These are phyloP conservation scores for Neonectria magnoliae DNA, from an alignment of 2,329 filamentous ascomycete genomes.

Conservation along the genomic window DNA sequence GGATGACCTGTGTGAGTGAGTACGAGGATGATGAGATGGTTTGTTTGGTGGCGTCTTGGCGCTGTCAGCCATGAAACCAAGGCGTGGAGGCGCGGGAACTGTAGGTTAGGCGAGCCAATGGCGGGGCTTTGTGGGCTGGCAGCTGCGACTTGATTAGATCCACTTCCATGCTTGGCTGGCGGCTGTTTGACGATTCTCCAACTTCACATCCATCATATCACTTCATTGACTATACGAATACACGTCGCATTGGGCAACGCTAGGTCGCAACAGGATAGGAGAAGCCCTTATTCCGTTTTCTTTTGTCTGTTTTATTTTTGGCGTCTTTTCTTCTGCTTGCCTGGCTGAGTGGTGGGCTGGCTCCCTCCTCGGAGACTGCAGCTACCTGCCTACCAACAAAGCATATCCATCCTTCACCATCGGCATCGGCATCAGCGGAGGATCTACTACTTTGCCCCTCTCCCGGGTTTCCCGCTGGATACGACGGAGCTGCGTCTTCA, in stretches of 20 bases:
- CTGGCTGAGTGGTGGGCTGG: conserved; percentile 8
- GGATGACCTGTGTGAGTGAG: background rate
- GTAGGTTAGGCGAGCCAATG: conserved; percentile 9
- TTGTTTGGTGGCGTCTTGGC: background rate
- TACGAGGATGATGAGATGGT: background rate
- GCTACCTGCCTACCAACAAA: too few relatives aligned
- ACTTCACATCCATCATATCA: conserved; percentile 1
- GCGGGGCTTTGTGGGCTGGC: background rate
- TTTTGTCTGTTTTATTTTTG: background rate
- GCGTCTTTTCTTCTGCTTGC: background rate
- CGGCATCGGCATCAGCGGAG: background rate
- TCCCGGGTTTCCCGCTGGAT: background rate
- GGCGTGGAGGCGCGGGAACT: conserved; percentile 1
- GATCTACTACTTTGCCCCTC: too few relatives aligned
- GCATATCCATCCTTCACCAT: background rate
- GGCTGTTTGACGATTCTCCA: conserved; percentile 2
- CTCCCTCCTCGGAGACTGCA: background rate
- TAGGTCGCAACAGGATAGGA: background rate
- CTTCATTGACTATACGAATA: background rate
- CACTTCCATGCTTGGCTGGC: conserved; percentile 1
- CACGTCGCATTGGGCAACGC: background rate
- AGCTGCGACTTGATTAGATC: background rate
- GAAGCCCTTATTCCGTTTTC: background rate
- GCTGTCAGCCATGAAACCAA: background rate
- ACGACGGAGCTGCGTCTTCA: background rate